Evolutionary conservation across 2,329 filamentous ascomycete species (phyloP).

Genomic region (Zalaria sp.): DNA sequence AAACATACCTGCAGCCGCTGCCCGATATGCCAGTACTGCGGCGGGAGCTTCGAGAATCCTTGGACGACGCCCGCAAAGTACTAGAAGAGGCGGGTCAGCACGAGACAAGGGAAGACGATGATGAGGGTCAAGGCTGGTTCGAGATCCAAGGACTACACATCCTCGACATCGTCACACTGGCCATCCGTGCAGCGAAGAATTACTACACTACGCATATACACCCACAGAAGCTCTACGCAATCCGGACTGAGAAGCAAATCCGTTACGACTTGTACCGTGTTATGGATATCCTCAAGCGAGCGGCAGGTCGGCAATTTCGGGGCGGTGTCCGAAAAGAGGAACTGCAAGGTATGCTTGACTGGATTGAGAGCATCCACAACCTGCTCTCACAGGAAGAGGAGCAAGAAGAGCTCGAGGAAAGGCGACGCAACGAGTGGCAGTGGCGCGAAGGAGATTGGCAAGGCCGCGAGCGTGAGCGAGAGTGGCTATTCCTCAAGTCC

Average conservation of each 20-base stretch:
- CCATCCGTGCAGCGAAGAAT: conserved; percentile 88
- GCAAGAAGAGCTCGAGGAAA: conserved; percentile 57
- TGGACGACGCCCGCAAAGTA: conserved; percentile 55
- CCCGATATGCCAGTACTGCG: conserved; percentile 73
- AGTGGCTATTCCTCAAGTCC: conserved; percentile 67
- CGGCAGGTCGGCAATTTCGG: conserved; percentile 75
- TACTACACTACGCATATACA: conserved; percentile 92
- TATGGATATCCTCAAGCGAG: conserved; percentile 81
- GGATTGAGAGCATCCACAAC: conserved; percentile 65
- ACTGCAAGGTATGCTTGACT: conserved; percentile 56
- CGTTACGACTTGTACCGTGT: conserved; percentile 72
- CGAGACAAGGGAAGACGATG: conserved; percentile 8
- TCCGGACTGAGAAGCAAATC: conserved; percentile 77
- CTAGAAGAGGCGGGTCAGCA: conserved; percentile 37
- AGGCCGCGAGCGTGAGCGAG: conserved; percentile 64
- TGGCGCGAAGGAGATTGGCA: conserved; percentile 66
- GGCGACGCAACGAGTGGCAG: conserved; percentile 37
- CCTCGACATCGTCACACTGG: conserved; percentile 81
- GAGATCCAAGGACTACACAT: conserved; percentile 87
- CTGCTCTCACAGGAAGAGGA: conserved; percentile 67
- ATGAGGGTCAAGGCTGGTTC: conserved; percentile 50
- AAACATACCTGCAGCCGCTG: conserved; percentile 67
- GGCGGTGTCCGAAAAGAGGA: conserved; percentile 72
- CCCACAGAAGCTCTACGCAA: conserved; percentile 69
- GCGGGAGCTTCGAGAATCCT: conserved; percentile 48